A percentile compares a stretch with the other conserved stretches of the same genome.
Evolutionary conservation across 805 yeast genomes (phyloP).

Genomic region (Candida rishiriensis): DNA sequence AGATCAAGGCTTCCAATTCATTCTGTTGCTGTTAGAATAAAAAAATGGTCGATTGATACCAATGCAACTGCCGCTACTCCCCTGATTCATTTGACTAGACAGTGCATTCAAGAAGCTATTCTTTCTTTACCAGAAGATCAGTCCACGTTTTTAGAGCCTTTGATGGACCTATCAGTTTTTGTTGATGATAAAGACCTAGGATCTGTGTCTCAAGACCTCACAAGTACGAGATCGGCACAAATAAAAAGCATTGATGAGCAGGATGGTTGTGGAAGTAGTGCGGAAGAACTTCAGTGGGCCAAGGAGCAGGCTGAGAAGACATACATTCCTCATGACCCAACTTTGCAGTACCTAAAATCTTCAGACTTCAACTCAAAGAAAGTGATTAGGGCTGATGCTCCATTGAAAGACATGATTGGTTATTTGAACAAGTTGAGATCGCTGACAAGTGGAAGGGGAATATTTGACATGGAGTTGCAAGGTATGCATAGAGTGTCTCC

Average conservation of each 20-base stretch:
- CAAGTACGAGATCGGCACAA: slow-evolving; percentile 70
- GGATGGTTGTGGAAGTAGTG: slow-evolving; percentile 12
- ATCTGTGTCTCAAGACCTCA: slow-evolving; percentile 76
- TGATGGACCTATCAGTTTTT: slow-evolving; percentile 70
- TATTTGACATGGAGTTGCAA: slow-evolving; percentile 70
- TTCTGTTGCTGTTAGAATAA: slow-evolving; percentile 53
- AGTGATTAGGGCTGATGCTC: slow-evolving; percentile 72
- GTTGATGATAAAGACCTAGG: slow-evolving; percentile 75
- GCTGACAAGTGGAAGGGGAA: slow-evolving; percentile 85
- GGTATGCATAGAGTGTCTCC: slow-evolving; percentile 66
- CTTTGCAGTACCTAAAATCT: slow-evolving; percentile 35
- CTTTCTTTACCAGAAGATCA: slow-evolving; percentile 20
- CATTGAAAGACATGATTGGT: slow-evolving; percentile 87
- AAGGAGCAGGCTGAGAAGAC: slow-evolving; percentile 53
- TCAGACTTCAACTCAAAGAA: slow-evolving; percentile 36
- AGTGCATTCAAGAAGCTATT: slow-evolving; percentile 38
- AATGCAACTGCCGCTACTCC: slow-evolving; percentile 39
- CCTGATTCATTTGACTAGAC: slow-evolving; percentile 42
- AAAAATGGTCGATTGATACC: slow-evolving; percentile 48
- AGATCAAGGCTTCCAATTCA: slow-evolving; percentile 53
- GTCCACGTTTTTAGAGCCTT: slow-evolving; percentile 75
- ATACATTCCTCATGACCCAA: slow-evolving; percentile 76
- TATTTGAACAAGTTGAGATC: slow-evolving; percentile 75
- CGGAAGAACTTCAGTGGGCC: slow-evolving; percentile 42
- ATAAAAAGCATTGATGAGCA: slow-evolving; percentile 73